Base-by-base conservation (phyloP, 352 stramenopile species). In the Salisapilia sapeloensis region DNA sequence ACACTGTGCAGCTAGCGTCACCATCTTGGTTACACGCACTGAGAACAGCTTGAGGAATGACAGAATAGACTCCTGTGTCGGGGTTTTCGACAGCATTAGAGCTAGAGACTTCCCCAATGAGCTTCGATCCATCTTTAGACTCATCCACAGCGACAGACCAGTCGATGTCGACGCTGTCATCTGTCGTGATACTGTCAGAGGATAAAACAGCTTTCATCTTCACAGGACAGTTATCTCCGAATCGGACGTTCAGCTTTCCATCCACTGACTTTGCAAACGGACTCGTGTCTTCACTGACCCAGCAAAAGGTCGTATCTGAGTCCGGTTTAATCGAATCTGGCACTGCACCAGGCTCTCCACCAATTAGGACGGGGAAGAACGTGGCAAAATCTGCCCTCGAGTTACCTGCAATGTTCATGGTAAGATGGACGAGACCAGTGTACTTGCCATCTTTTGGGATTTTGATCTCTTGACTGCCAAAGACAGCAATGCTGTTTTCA, bases 371-470 rank as follows among this genome's bases (percentile, higher is more conserved):
- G 4, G 67, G 64, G 43, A 86, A 86, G 38, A 76, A 86, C 8
- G 66, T 81, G 3, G 78, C 56, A 21, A 83, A 86, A 41, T 86
- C 66, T 23, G 62, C 60, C 8, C 70, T 61, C 32, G 59, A 67
- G 35, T 80, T 69, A 31, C 53, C 66, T 1, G 46, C 59, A 11
- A 83, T 57, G 43, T 67, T 78, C 26, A 83, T 40, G 21, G 75
- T 60, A 21, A 83, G 39, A 40, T 81, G 66, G 23, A 58, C 70
- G 30, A 72, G 80, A 40, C 70, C 70, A 28, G 70, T 72, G 54
- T 83, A 86, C 44, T 81, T 83, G 43, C 59, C 63, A 20, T 83
- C 64, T 40, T 82, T 81, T 11, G 57, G 48, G 39, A 86, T 60
- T 22, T 74, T 49, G 34, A 86, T 50, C 44, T 83, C 66, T 17